Percentiles rank a stretch among this genome's conserved stretches.
Conservation (phyloP, 1,284 basidiomycete species). For the Rhodotorula sp. region DNA sequence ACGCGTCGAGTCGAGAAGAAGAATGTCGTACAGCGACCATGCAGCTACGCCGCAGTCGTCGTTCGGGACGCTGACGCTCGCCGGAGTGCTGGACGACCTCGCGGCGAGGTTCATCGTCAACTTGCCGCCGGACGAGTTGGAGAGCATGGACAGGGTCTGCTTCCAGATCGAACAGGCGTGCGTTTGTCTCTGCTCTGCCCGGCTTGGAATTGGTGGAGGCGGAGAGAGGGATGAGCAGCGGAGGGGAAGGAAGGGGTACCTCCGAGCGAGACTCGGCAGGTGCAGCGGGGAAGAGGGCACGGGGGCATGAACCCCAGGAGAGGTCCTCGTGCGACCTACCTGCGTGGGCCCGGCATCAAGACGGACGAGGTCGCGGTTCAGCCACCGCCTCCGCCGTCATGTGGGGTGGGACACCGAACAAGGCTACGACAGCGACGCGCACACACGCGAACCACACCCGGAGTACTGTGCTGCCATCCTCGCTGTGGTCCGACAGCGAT, state of each 20-base stretch:
- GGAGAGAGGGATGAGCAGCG: not conserved
- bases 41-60: conserved; percentile 14
- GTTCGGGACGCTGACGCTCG: conserved; percentile 34
- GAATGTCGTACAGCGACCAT: no score
- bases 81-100: conserved; percentile 51
- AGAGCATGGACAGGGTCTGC: conserved; percentile 87
- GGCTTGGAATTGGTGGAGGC: not conserved
- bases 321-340: no score
- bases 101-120: conserved; percentile 85
- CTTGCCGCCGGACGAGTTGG: conserved; percentile 88
- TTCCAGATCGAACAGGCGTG: conserved; percentile 99
- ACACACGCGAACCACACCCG: no score
- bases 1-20: not conserved
- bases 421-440: no score
- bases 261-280: not conserved
- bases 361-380: no score
- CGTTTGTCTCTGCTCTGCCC: conserved; percentile 47
- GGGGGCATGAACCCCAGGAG: no score
- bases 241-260: not conserved
- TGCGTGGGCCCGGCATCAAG: no score
- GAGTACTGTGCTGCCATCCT: no score
- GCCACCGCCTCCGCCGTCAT: no score
- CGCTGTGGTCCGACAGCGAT: no score
- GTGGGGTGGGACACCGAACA: no score
- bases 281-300: not conserved